Conservation (phyloP, 176 grass and related monocot species). For the Alloteropsis semialata region DNA sequence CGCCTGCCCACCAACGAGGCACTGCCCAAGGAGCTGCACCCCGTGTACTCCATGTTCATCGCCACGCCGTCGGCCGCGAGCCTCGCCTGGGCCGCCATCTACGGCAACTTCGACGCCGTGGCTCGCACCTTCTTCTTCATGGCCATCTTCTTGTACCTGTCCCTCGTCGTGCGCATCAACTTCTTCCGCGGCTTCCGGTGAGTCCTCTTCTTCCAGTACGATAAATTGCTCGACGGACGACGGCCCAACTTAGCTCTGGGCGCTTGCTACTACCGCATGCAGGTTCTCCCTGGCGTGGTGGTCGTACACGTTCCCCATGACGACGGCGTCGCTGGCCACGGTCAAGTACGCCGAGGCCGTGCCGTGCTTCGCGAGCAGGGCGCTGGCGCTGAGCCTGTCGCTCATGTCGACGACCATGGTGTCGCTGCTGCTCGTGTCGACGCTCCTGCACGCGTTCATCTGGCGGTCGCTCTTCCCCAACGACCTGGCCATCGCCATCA, state of each 20-base stretch:
- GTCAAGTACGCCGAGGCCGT: constrained; percentile 87
- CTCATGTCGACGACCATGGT: constrained; percentile 93
- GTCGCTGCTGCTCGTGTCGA: constrained; percentile 80
- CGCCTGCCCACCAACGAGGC: constrained; percentile 89
- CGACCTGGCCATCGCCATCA: constrained; percentile 97
- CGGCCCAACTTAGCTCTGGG: background rate
- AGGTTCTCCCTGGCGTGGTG: constrained; percentile 98
- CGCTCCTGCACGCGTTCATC: constrained; percentile 77
- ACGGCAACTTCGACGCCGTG: constrained; percentile 84
- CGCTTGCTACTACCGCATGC: background rate
- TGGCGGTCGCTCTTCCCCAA: constrained; percentile 96
- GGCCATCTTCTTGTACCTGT: constrained; percentile 83
- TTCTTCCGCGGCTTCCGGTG: constrained; percentile 97
- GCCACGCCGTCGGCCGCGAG: constrained; percentile 92
- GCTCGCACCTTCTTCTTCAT: constrained; percentile 89
- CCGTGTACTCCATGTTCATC: constrained; percentile 99
- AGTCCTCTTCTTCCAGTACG: background rate
- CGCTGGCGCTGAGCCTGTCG: constrained; percentile 75
- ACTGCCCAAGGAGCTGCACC: constrained; percentile 93
- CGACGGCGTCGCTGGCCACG: constrained; percentile 79
- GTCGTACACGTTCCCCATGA: constrained; percentile 99
- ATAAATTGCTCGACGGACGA: background rate
- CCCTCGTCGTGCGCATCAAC: constrained; percentile 92
- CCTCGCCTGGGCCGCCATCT: constrained; percentile 83
- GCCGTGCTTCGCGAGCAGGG: constrained; percentile 83